These are phyloP conservation scores for Verticillium tricorpus DNA, from an alignment of 2,329 filamentous ascomycete species.

Conservation along the genomic window DNA sequence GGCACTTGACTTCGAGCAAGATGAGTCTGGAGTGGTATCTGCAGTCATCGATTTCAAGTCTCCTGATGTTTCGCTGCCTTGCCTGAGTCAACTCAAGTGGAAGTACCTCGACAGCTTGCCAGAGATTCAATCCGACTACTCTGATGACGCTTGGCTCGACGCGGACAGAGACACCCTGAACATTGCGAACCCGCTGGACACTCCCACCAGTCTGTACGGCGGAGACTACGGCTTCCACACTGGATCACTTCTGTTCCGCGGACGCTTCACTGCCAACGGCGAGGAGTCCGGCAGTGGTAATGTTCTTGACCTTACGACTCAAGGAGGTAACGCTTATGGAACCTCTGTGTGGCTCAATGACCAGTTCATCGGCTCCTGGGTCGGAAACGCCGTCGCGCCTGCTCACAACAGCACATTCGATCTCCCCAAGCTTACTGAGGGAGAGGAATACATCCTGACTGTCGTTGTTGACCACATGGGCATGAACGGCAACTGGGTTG, in stretches of 20 bases:
- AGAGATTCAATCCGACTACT: conserved; percentile 14
- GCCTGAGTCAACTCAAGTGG: conserved; percentile 7
- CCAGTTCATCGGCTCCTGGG: conserved; percentile 57
- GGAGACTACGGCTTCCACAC: conserved; percentile 68
- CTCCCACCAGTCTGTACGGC: conserved; percentile 59
- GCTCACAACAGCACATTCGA: conserved; percentile 50
- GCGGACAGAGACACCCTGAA: conserved; percentile 24
- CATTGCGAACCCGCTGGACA: conserved; percentile 35
- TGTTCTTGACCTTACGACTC: conserved; percentile 47
- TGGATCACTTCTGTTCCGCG: conserved; percentile 61
- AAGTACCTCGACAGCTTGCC: conserved; percentile 17
- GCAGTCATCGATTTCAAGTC: conserved; percentile 11
- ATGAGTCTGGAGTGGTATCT: conserved; percentile 12
- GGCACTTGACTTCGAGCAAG: conserved; percentile 11
- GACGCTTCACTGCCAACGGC: conserved; percentile 51
- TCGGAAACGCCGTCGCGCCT: conserved; percentile 42
- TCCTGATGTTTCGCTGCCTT: conserved; percentile 12
- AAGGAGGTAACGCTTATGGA: conserved; percentile 62
- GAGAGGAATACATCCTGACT: conserved; percentile 55
- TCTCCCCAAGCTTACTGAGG: conserved; percentile 45
- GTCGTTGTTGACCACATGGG: conserved; percentile 67
- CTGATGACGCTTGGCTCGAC: conserved; percentile 40
- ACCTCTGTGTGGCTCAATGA: conserved; percentile 58
- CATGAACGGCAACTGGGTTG: conserved; percentile 56
- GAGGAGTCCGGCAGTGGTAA: conserved; percentile 37